Conservation (phyloP, 768 basidiomycete species). For the Tulasnella sp. region DNA sequence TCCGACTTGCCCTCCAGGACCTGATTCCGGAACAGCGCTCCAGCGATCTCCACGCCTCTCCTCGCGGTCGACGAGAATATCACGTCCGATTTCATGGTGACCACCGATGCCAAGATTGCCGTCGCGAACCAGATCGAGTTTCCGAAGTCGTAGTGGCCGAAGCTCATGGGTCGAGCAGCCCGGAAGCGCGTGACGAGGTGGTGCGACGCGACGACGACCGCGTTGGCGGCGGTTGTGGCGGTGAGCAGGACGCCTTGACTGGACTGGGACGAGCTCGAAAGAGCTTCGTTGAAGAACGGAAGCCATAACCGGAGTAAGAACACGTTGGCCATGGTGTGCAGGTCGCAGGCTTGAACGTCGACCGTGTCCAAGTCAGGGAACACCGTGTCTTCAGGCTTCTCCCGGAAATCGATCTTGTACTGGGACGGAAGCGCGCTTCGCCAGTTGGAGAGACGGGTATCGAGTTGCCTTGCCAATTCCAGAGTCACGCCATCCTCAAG, state of each 20-base stretch:
- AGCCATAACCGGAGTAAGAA: constrained; percentile 61
- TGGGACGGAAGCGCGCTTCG: constrained; percentile 47
- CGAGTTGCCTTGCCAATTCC: constrained; percentile 58
- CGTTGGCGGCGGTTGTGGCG: constrained; percentile 63
- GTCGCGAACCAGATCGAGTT: constrained; percentile 65
- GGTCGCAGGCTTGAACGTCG: constrained; percentile 51
- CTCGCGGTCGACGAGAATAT: constrained; percentile 49
- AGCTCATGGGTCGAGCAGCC: constrained; percentile 37
- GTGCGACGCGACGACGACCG: constrained; percentile 41
- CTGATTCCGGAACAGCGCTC: constrained; percentile 29
- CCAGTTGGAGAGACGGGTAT: constrained; percentile 54
- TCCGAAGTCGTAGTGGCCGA: constrained; percentile 54
- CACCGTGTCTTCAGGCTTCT: constrained; percentile 32
- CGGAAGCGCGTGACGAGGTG: constrained; percentile 40
- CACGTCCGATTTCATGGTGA: constrained; percentile 49
- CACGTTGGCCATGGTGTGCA: constrained; percentile 56
- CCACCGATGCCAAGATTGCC: constrained; percentile 61
- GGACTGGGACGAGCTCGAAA: background rate
- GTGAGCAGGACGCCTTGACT: constrained; percentile 36
- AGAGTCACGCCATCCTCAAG: constrained; percentile 42
- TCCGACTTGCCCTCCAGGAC: background rate
- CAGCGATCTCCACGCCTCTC: constrained; percentile 45
- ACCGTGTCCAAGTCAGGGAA: constrained; percentile 38
- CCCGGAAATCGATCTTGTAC: constrained; percentile 44
- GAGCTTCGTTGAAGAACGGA: constrained; percentile 54